These are phyloP conservation scores for Syzygium malaccense DNA, from an alignment of 441 rosid genomes.

Conservation along the genomic window DNA sequence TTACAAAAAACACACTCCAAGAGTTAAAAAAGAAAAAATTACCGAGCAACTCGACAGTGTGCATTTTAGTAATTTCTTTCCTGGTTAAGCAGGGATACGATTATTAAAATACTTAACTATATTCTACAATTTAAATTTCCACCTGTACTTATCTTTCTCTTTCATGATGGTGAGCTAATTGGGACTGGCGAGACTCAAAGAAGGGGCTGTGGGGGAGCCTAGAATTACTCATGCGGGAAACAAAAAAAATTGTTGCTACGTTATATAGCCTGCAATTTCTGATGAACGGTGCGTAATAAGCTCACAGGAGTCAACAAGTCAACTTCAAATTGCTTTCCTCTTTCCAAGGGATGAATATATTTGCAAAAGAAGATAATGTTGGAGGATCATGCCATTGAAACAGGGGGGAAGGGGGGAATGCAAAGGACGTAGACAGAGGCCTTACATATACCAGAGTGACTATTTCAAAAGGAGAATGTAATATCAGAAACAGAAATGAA, in stretches of 20 bases:
- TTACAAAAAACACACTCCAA: not conserved
- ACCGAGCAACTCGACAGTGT: not conserved
- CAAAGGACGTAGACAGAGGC: not conserved
- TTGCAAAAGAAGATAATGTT: not conserved
- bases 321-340: not conserved
- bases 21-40: not conserved
- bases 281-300: not conserved
- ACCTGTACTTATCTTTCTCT: not conserved
- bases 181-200: not conserved
- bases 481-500: not conserved
- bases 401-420: not conserved
- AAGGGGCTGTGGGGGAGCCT: not conserved
- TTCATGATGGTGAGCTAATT: not conserved
- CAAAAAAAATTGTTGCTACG: not conserved
- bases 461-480: not conserved
- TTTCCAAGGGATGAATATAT: not conserved
- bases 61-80: not conserved
- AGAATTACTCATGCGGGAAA: not conserved
- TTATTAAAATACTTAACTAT: not conserved
- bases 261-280: not conserved
- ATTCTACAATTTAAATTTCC: not conserved
- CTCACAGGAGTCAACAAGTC: not conserved
- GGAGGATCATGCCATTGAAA: not conserved
- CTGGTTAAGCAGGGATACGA: not conserved
- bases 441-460: not conserved